Base-by-base conservation (phyloP, 805 yeast genomes). In the Candida sithepensis region DNA sequence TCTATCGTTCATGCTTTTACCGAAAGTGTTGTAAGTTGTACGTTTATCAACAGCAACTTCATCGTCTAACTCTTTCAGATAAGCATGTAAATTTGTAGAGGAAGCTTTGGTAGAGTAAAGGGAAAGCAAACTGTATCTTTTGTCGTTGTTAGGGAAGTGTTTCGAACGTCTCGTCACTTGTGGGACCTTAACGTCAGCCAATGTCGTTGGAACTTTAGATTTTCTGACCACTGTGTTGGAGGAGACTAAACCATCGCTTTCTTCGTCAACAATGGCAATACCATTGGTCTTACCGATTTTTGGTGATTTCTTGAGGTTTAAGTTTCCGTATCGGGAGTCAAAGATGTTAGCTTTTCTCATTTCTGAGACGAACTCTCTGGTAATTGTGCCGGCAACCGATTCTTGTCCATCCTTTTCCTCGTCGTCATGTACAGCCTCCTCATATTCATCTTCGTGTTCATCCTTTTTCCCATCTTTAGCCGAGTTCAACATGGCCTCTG, bases 91-190 rank as follows among this genome's bases (percentile, higher is more conserved):
- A 58, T 85, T 83, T 36, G 75, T 77, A 54, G 77, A 83, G 0
- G 88, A 82, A 41, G 75, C 79, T 51, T 77, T 81, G 2, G 90
- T 80, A 0, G 91, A 84, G 56, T 83, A 82, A 65, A 84, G 69
- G 0, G 90, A 83, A 38, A 85, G 64, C n/a, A 85, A 85, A 28
- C 88, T 82, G 45, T 84, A 69, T 59, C 94, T 75, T 65, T 82
- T 85, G 59, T 80, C 80, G 6, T 82, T 77, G 47, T 74, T 74
- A 33, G 84, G 74, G 39, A 82, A 82, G 47, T 78, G 72, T 57
- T 78, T 75, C 2, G 88, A 83, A 56, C 78, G 78, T 64, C 90
- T 78, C 0, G 90, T 78, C 32, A 85, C 88, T 51, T 78, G 79
- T 20, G 92, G 92, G 43, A 85, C 80, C 47, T 74, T 73, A 39